These are phyloP conservation scores for Capillidium heterosporum DNA, from an alignment of 371 early-diverging fungal species.

Conservation along the genomic window DNA sequence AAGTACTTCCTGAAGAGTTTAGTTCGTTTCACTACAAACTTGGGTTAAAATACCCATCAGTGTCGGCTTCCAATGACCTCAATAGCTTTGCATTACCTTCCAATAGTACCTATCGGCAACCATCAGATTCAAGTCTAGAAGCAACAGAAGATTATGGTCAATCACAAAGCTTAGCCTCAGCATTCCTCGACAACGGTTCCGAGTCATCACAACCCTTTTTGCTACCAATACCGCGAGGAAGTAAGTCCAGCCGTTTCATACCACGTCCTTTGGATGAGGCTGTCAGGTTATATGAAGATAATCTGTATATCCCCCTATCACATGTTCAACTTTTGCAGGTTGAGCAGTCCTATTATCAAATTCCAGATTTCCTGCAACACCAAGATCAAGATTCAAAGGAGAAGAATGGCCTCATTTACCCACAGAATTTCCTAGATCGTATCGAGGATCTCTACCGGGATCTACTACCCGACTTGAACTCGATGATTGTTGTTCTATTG, in stretches of 20 bases:
- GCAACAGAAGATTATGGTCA: neutral
- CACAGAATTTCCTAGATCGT: neutral
- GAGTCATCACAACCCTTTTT: neutral
- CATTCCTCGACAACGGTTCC: neutral
- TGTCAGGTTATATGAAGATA: neutral
- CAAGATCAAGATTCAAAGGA: neutral
- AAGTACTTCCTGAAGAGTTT: conserved; percentile 3
- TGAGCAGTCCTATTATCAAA: neutral
- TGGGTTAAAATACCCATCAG: neutral
- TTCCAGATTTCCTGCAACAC: neutral
- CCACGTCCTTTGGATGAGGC: neutral
- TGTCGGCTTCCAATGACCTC: neutral
- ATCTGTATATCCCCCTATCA: neutral
- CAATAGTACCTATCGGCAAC: neutral
- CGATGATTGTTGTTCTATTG: neutral
- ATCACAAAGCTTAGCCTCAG: neutral
- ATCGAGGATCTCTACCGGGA: neutral
- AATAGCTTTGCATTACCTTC: neutral
- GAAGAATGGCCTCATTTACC: neutral
- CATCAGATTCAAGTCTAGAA: neutral
- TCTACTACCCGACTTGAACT: neutral
- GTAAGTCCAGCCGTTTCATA: too few relatives aligned
- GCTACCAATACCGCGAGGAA: neutral
- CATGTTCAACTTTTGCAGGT: neutral
- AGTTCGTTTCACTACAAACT: neutral